Conservation (phyloP, 148 eudicot species). For the Arctostaphylos glauca region DNA sequence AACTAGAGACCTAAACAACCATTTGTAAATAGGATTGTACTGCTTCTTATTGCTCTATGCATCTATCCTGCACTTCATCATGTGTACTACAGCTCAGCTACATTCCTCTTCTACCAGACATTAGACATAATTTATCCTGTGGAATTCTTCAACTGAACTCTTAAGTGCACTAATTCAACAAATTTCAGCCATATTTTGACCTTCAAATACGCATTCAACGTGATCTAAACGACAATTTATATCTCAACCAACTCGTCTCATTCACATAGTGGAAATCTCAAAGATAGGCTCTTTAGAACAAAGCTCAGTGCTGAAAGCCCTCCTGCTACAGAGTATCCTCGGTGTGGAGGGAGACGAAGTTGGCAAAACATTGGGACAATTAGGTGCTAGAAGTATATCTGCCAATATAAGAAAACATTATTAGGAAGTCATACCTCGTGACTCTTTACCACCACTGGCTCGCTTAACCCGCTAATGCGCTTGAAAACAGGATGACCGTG, state of each 20-base stretch:
- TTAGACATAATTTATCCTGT: neutral
- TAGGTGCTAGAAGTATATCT: neutral
- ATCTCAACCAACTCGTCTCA: neutral
- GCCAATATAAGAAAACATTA: neutral
- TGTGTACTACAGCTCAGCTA: neutral
- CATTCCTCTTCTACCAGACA: neutral
- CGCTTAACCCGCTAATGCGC: conserved; percentile 65
- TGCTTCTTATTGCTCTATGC: neutral
- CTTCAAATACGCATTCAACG: neutral
- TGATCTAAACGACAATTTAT: neutral
- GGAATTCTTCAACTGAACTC: neutral
- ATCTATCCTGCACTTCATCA: neutral
- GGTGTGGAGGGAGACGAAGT: neutral
- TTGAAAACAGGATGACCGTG: conserved; percentile 73
- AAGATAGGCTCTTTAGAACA: neutral
- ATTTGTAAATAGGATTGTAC: too few species aligned
- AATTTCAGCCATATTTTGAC: neutral
- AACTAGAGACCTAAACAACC: too few species aligned
- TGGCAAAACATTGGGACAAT: neutral
- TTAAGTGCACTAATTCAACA: neutral
- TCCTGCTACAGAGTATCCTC: neutral
- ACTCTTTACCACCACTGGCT: conserved; percentile 77
- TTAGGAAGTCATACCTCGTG: conserved; percentile 64
- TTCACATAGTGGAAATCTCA: neutral
- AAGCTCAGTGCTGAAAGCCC: neutral